These are phyloP conservation scores for Viola pubescens DNA, from an alignment of 441 rosid genomes.

Conservation along the genomic window DNA sequence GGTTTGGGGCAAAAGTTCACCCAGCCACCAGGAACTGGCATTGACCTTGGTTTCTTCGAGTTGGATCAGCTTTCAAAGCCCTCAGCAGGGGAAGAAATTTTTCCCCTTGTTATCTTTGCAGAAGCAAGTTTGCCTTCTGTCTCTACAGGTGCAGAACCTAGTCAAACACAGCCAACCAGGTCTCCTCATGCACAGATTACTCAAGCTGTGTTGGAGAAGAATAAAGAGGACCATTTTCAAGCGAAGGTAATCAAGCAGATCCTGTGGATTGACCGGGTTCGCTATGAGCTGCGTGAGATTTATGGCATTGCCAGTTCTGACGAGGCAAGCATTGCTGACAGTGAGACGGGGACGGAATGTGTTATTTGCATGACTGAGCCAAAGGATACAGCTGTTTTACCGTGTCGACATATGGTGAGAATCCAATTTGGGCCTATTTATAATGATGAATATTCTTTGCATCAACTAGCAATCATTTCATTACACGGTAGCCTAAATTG, in stretches of 20 bases:
- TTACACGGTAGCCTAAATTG: too few relatives aligned
- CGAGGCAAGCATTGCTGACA: constrained; percentile 39
- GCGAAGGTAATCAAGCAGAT: constrained; percentile 68
- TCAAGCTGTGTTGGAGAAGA: constrained; percentile 61
- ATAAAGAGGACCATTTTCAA: constrained; percentile 32
- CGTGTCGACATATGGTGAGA: constrained; percentile 90
- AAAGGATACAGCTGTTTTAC: constrained; percentile 67
- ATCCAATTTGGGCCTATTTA: constrained; percentile 4
- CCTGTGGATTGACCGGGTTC: constrained; percentile 67
- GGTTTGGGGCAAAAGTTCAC: constrained; percentile 56
- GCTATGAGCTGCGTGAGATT: constrained; percentile 73
- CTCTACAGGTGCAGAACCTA: constrained; percentile 17
- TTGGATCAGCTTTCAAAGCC: constrained; percentile 59
- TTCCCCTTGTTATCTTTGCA: constrained; percentile 73
- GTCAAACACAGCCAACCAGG: constrained; percentile 20
- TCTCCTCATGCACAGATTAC: constrained; percentile 62
- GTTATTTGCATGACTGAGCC: constrained; percentile 82
- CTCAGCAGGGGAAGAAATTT: constrained; percentile 46
- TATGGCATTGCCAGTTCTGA: constrained; percentile 58
- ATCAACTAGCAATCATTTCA: background rate
- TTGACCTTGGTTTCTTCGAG: constrained; percentile 65
- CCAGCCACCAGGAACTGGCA: constrained; percentile 73
- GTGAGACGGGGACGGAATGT: constrained; percentile 69
- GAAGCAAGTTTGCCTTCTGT: constrained; percentile 35
- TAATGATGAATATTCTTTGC: constrained; percentile 2